Conservation (phyloP, 495 filamentous ascomycete genomes). For the Cercophora scortea region DNA sequence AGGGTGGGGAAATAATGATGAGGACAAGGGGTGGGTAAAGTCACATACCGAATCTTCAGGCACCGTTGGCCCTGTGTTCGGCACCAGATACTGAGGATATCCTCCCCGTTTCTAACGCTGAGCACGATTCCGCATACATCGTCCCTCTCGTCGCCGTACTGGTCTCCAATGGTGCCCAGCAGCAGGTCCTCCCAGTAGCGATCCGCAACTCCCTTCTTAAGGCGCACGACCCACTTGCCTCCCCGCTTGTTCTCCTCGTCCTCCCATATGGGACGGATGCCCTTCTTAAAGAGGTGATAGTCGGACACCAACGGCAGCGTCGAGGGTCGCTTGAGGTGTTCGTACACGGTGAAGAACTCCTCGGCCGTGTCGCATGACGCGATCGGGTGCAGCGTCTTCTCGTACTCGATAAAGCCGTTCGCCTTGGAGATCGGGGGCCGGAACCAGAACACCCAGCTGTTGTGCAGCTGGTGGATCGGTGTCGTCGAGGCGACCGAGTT, state of each 20-base stretch:
- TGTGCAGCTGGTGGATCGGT: conserved; percentile 56
- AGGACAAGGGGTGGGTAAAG: not conserved
- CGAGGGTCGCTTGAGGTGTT: conserved; percentile 84
- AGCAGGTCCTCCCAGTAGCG: conserved; percentile 97
- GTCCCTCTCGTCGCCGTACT: conserved; percentile 87
- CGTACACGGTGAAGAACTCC: conserved; percentile 89
- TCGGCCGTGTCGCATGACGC: conserved; percentile 76
- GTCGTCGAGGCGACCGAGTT: conserved; percentile 16
- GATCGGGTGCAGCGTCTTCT: conserved; percentile 87
- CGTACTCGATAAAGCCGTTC: conserved; percentile 86
- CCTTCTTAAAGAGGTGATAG: conserved; percentile 97
- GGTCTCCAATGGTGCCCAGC: conserved; percentile 85
- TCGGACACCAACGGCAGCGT: conserved; percentile 86
- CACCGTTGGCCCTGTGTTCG: conserved; percentile 84
- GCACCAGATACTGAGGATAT: conserved; percentile 96
- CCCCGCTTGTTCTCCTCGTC: conserved; percentile 94
- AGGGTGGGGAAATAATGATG: not conserved
- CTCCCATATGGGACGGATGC: conserved; percentile 96
- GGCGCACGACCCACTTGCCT: conserved; percentile 91
- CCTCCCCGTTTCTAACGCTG: conserved; percentile 90
- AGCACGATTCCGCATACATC: conserved; percentile 93
- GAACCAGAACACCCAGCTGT: conserved; percentile 96
- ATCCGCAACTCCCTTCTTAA: conserved; percentile 95
- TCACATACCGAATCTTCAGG: conserved; percentile 85
- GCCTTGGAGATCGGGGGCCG: conserved; percentile 85